Base-by-base conservation (phyloP, 2,329 filamentous ascomycete genomes). In the Zasmidium angulare region DNA sequence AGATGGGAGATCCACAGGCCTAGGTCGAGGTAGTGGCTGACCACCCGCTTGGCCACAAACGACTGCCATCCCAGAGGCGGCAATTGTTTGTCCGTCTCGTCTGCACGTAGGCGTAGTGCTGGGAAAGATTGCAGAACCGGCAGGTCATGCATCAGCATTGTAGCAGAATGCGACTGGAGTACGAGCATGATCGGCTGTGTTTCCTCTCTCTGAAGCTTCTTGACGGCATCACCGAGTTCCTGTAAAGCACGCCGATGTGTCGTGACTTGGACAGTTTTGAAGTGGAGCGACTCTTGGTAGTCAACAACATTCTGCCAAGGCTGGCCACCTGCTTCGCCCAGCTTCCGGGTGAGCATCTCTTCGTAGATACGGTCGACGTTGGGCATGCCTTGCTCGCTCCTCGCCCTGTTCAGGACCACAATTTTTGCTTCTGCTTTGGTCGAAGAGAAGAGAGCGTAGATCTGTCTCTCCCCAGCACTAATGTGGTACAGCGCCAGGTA, bases 401-500 rank as follows among this genome's bases (percentile, higher is more conserved):
- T 88, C 49, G 84, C 87, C 69, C 88, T 89, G 71, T 95, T 93
- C 40, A 96, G 82, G n/a, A 97, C 89, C 53, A 98, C 82, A 53
- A 99, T 85, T 68, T 96, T 86, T 0, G 93, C 95, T 68, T 95
- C 87, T 12, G 87, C 83, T 63, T 84, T 88, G 0, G 86, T 85
- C 0, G 91, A 93, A 0, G 93, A 98, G 75, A 99, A 96, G 3
- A 99, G 75, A 0, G 91, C 93, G 73, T 97, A 98, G 53, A 99
- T 88, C 70, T 99, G 93, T 36, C 91, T 85, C 59, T 99, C 93
- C 2, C 93, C 92, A 12, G 92, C 88, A 48, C 89, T 88, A 70
- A 99, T 89, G 75, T 99, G 95, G 58, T 96, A 97, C 24, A 99
- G 80, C 71, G 95, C 97, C 55, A 98, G 82, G 72, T 96, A 99